Percentiles rank a stretch among this genome's conserved stretches.
Evolutionary conservation across 305 asterid genomes (phyloP).

Genomic region (Solanum hybrid): DNA sequence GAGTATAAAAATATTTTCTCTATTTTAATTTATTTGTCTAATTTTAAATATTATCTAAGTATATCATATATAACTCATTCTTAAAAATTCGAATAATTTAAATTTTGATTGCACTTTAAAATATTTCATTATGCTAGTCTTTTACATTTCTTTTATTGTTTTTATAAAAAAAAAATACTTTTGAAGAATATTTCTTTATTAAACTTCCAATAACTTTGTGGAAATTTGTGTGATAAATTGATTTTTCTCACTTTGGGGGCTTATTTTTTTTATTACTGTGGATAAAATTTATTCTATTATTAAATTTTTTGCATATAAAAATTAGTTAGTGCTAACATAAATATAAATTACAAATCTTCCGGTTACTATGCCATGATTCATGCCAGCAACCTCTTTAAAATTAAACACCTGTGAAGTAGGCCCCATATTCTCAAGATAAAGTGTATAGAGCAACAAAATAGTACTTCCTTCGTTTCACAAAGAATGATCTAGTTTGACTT

Average conservation of each 20-base stretch:
- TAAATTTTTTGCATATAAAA: too few species aligned
- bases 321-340: too few species aligned
- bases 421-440: background rate
- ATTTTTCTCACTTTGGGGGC: background rate
- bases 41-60: too few species aligned
- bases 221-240: background rate
- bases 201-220: background rate
- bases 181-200: background rate
- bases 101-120: background rate
- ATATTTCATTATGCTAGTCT: background rate
- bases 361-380: background rate
- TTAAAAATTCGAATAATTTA: too few species aligned
- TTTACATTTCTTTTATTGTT: background rate
- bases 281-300: background rate
- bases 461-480: too few species aligned
- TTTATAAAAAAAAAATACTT: too few species aligned
- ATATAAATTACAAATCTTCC: background rate
- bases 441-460: background rate
- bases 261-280: background rate
- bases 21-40: too few species aligned
- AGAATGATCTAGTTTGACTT: too few species aligned
- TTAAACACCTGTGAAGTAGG: background rate
- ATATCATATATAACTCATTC: background rate
- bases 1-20: too few species aligned
- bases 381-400: background rate